Conservation (phyloP, 495 filamentous ascomycete species). For the Annulohypoxylon maeteangense region DNA sequence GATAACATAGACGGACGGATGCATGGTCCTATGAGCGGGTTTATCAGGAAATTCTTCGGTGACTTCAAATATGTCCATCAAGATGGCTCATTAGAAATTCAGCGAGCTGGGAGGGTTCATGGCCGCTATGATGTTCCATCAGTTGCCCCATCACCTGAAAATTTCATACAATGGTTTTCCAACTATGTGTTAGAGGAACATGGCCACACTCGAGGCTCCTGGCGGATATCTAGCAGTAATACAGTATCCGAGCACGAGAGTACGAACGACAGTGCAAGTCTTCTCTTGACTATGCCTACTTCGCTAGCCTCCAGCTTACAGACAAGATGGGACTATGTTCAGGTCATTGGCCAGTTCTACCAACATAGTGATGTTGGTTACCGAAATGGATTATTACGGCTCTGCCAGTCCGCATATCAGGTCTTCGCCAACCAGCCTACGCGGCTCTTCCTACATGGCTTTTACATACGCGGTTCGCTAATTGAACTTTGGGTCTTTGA, state of each 20-base stretch:
- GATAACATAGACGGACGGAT: slow-evolving; percentile 44
- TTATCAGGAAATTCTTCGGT: slow-evolving; percentile 42
- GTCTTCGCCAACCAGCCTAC: slow-evolving; percentile 44
- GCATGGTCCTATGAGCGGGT: slow-evolving; percentile 43
- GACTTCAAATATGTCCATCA: slow-evolving; percentile 35
- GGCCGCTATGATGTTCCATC: slow-evolving; percentile 29
- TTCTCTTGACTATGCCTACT: slow-evolving; percentile 33
- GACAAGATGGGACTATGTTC: slow-evolving; percentile 41
- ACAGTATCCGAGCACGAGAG: slow-evolving; percentile 13
- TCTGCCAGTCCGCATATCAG: slow-evolving; percentile 41
- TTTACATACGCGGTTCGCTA: slow-evolving; percentile 48
- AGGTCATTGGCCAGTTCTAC: slow-evolving; percentile 43
- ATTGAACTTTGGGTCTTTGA: slow-evolving; percentile 58
- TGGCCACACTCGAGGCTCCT: slow-evolving; percentile 41
- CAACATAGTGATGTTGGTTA: slow-evolving; percentile 23
- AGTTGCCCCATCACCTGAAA: slow-evolving; percentile 28
- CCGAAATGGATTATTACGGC: slow-evolving; percentile 42
- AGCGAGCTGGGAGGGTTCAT: slow-evolving; percentile 23
- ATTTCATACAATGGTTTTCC: slow-evolving; percentile 42
- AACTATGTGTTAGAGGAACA: slow-evolving; percentile 34
- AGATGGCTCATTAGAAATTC: slow-evolving; percentile 33
- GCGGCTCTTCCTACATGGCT: slow-evolving; percentile 53
- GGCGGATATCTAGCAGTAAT: slow-evolving; percentile 33
- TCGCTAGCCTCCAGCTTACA: slow-evolving; percentile 26
- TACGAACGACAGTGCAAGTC: slow-evolving; percentile 25